Conservation (phyloP, 768 basidiomycete genomes). For the Lactarius evosmus region DNA sequence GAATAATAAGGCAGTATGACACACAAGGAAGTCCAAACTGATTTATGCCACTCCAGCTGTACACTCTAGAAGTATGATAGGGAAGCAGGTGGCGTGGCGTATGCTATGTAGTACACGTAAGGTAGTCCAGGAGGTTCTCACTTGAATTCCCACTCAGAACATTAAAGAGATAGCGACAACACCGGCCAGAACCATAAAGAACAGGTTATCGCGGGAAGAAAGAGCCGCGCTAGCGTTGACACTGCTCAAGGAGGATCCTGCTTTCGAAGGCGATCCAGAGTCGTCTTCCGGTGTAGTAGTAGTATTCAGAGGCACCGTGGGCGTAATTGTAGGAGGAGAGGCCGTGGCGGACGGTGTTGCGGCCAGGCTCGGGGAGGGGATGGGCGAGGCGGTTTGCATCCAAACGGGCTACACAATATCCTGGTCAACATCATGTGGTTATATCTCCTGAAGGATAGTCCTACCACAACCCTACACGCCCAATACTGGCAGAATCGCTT, state of each 20-base stretch:
- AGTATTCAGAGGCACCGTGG: not conserved
- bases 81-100: not conserved
- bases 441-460: not conserved
- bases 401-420: not conserved
- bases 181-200: not conserved
- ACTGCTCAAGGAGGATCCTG: not conserved
- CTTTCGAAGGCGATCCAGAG: not conserved
- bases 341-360: not conserved
- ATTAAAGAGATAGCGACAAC: not conserved
- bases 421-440: not conserved
- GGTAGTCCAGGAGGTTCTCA: not conserved
- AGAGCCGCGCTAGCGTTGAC: constrained; percentile 18
- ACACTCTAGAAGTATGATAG: not conserved
- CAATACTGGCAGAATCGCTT: not conserved
- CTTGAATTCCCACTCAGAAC: constrained; percentile 10
- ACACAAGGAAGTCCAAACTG: not conserved
- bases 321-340: not conserved
- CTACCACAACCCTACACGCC: not conserved
- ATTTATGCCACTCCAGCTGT: not conserved
- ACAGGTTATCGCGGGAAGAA: not conserved
- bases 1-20: not conserved
- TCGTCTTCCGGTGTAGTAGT: not conserved
- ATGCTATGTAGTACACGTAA: not conserved
- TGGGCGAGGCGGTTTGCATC: not conserved
- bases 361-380: not conserved